These are phyloP conservation scores for Colletotrichum sp. DNA, from an alignment of 2,329 filamentous ascomycete genomes.

Conservation along the genomic window DNA sequence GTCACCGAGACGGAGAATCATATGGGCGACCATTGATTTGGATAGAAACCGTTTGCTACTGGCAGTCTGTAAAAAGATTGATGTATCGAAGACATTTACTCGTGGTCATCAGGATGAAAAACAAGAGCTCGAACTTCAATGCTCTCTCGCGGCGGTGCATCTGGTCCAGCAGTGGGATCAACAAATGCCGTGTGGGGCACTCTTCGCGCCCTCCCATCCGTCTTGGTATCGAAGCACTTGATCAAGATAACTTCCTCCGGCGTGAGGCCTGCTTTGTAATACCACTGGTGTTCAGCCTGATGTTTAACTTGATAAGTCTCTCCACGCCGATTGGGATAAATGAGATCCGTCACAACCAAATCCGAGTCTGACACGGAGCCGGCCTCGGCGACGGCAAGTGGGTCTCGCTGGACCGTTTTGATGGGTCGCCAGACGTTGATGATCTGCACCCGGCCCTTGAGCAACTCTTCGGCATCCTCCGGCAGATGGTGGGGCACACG, in stretches of 20 bases:
- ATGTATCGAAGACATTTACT: not conserved
- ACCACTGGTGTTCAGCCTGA: constrained; percentile 52
- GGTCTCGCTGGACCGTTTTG: constrained; percentile 56
- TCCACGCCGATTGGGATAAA: constrained; percentile 55
- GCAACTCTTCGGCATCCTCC: constrained; percentile 46
- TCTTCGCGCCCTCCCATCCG: constrained; percentile 55
- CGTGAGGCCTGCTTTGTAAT: constrained; percentile 54
- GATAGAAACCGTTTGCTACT: not conserved
- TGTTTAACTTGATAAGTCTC: constrained; percentile 54
- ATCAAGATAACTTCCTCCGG: constrained; percentile 62
- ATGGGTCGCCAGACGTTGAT: constrained; percentile 62
- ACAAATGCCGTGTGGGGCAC: constrained; percentile 63
- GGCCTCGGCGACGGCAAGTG: constrained; percentile 58
- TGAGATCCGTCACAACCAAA: constrained; percentile 51
- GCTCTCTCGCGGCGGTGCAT: constrained; percentile 59
- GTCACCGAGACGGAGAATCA: not conserved
- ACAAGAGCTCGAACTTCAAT: constrained; percentile 62
- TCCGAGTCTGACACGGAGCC: constrained; percentile 53
- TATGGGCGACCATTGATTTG: not conserved
- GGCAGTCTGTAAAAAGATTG: not conserved
- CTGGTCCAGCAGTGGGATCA: constrained; percentile 44
- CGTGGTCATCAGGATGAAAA: constrained; percentile 48
- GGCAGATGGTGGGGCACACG: constrained; percentile 50
- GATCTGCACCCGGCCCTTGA: constrained; percentile 52
- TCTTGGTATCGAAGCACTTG: constrained; percentile 67